Evolutionary conservation across 164 flowering plant genomes (phyloP).

Genomic region (Nymphaea colorata): DNA sequence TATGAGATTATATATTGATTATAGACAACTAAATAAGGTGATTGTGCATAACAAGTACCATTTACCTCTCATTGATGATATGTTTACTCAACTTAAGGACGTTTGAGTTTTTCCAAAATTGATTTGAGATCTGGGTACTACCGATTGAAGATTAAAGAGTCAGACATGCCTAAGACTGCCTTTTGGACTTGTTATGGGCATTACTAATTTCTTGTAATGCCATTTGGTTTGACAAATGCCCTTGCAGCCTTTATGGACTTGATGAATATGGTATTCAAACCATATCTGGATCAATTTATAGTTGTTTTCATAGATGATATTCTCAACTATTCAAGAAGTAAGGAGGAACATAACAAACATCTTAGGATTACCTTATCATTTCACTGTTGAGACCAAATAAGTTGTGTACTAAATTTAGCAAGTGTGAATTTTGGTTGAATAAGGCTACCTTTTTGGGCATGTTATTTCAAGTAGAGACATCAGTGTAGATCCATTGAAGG

Average conservation of each 20-base stretch:
- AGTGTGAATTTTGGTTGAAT: neutral
- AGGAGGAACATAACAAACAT: neutral
- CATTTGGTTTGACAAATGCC: neutral
- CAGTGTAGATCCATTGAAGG: neutral
- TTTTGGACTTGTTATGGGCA: neutral
- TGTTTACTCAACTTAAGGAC: neutral
- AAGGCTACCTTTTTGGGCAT: neutral
- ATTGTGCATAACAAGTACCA: too few species aligned
- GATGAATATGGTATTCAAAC: neutral
- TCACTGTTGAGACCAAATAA: neutral
- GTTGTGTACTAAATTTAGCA: neutral
- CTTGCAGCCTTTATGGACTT: constrained; percentile 1
- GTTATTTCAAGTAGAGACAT: neutral
- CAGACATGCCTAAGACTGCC: neutral
- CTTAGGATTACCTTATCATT: neutral
- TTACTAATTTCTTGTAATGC: neutral
- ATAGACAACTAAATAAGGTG: neutral
- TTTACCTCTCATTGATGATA: neutral
- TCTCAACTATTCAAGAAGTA: neutral
- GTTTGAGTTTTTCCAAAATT: neutral
- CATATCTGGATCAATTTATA: neutral
- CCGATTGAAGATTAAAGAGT: neutral
- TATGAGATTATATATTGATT: neutral
- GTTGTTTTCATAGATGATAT: neutral
- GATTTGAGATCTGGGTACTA: neutral